Evolutionary conservation across 2,329 filamentous ascomycete genomes (phyloP), one percentile per base, ranked within the genome.

Genomic region (Xylariales sp.): DNA sequence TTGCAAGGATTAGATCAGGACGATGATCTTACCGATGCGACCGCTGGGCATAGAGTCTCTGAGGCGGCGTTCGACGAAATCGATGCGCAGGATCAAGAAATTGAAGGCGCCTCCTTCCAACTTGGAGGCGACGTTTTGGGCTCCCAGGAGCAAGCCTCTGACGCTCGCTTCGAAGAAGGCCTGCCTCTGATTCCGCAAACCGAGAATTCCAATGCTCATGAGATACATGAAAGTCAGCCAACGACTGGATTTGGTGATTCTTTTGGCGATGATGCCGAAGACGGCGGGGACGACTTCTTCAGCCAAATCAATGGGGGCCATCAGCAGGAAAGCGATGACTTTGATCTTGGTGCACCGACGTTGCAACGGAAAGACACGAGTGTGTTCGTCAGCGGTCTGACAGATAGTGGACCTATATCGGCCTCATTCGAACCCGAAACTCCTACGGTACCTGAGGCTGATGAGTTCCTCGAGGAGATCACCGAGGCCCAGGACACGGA

Each of bases 301-400:
- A 65, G 61, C 32, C 70, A 78, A 38, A 61, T 74, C 48, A 60
- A 66, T 31, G 49, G 48, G 10, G 44, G 48, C 10, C 44, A 60
- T 8, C 50, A 53, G n/a, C 40, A 47, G n/a, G 49, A 53, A 3
- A 51, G 49, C 5, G 47, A 47, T n/a, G 49, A 56, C 13, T 47
- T 51, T 27, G 49, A 45, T 4, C 43, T 48, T 29, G 57, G 52
- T 29, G n/a, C n/a, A n/a, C 55, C 51, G 27, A 40, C 57, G 2
- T 49, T 88, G n/a, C 72, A 80, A 47, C 74, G 83, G 40, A 88
- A 88, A 56, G 83, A 81, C 15, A 88, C 84, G 0, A 70, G 74
- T 51, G 78, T 88, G 57, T 81, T 83, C 1, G 62, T 87, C 40
- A 65, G 70, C 18, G 67, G 48, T 21, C 43, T 37, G 28, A 36